Evolutionary conservation across 108 stramenopile genomes (phyloP).

Genomic region (Cyclotella choctawhatcheeana): DNA sequence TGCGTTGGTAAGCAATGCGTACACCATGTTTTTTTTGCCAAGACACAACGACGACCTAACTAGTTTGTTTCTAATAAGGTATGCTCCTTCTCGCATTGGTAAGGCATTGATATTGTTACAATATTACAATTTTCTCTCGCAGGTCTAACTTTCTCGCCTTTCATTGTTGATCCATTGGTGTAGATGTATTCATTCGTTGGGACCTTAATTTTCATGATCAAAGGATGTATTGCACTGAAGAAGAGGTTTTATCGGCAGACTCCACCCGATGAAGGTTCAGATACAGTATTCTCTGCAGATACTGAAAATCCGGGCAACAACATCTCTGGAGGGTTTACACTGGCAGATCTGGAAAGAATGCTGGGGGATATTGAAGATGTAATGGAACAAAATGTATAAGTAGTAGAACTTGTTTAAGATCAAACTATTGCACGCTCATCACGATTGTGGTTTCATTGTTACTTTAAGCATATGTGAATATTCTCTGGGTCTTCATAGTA

Average conservation of each 20-base stretch:
- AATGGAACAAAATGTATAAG: slow-evolving; percentile 6
- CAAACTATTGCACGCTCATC: no score
- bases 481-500: no score
- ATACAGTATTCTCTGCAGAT: not conserved
- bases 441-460: no score
- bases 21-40: no score
- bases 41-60: no score
- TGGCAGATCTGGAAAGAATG: slow-evolving; percentile 32
- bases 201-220: slow-evolving; percentile 13
- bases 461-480: no score
- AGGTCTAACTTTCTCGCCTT: slow-evolving; percentile 15
- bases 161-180: not conserved
- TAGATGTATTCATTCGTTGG: slow-evolving; percentile 33
- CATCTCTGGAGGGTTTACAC: slow-evolving; percentile 10
- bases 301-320: not conserved
- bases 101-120: no score
- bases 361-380: slow-evolving; percentile 41
- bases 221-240: not conserved
- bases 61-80: no score
- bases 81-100: no score
- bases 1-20: slow-evolving; percentile 20
- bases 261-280: not conserved
- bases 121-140: no score
- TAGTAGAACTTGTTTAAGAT: not conserved
- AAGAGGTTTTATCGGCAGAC: not conserved